Evolutionary conservation across 768 basidiomycete species (phyloP).

Genomic region (Hebeloma cylindrosporum): DNA sequence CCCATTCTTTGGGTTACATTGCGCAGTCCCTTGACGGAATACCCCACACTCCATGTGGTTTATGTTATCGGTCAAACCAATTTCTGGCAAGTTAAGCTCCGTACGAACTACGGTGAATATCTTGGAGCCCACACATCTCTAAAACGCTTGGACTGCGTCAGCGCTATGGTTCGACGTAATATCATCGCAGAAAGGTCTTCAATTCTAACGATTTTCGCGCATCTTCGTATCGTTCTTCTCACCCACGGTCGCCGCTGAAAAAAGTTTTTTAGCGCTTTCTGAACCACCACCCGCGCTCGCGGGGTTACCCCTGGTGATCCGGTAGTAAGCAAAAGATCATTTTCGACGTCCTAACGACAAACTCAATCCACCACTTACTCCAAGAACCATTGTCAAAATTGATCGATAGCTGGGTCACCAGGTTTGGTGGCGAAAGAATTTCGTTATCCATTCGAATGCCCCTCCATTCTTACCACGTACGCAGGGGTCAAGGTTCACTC

Average conservation of each 20-base stretch:
- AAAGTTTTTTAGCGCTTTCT: conserved; percentile 10
- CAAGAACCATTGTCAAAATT: too few species aligned
- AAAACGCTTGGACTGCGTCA: too few species aligned
- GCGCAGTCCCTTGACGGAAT: conserved; percentile 19
- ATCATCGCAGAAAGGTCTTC: background rate
- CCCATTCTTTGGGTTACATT: conserved; percentile 19
- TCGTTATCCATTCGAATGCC: too few species aligned
- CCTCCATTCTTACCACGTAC: too few species aligned
- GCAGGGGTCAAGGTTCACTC: too few species aligned
- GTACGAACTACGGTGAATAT: too few species aligned
- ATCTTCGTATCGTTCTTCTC: conserved; percentile 7
- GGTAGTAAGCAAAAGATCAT: conserved; percentile 22
- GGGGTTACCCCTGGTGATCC: conserved; percentile 22
- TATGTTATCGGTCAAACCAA: too few species aligned
- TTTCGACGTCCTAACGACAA: conserved; percentile 17
- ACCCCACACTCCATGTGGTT: conserved; percentile 19
- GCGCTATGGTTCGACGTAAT: too few species aligned
- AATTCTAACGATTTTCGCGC: conserved; percentile 7
- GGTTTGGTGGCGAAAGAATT: too few species aligned
- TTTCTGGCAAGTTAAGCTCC: too few species aligned
- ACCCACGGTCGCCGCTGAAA: conserved; percentile 24
- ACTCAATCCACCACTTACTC: background rate
- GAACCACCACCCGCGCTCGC: conserved; percentile 13
- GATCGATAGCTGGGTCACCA: too few species aligned
- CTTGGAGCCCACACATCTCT: too few species aligned